Conservation (phyloP, 1,284 basidiomycete genomes). For the Mycosarcoma mackinlayi region DNA sequence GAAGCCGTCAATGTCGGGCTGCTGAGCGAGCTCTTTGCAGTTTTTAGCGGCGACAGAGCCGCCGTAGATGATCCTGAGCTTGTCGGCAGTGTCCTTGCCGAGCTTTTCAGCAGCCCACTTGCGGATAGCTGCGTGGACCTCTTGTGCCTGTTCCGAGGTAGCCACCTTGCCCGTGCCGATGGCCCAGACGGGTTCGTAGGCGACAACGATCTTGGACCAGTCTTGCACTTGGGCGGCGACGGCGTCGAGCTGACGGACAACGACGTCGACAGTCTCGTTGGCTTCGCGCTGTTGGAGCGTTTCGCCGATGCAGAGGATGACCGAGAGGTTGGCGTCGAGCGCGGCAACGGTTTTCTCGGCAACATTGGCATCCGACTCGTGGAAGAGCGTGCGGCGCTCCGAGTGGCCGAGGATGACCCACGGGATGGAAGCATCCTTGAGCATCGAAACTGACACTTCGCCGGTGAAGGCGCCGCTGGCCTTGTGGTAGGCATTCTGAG, state of each 20-base stretch:
- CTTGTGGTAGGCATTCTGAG: conserved; percentile 92
- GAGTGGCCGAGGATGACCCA: conserved; percentile 98
- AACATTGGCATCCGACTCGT: conserved; percentile 84
- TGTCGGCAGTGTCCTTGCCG: conserved; percentile 78
- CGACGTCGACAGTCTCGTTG: conserved; percentile 81
- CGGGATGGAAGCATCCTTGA: conserved; percentile 84
- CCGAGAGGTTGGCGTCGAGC: conserved; percentile 78
- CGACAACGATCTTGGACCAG: conserved; percentile 92
- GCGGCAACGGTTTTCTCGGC: conserved; percentile 85
- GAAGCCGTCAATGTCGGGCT: conserved; percentile 96
- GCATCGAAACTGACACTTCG: conserved; percentile 72
- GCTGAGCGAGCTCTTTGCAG: conserved; percentile 76
- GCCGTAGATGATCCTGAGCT: conserved; percentile 91
- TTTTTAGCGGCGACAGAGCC: conserved; percentile 91
- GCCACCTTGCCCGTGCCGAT: conserved; percentile 98
- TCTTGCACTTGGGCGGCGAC: conserved; percentile 77
- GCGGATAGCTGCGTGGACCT: conserved; percentile 87
- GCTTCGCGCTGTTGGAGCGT: conserved; percentile 88
- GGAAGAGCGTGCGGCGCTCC: conserved; percentile 91
- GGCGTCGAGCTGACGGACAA: conserved; percentile 83
- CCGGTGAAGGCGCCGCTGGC: conserved; percentile 89
- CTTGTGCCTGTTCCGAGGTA: conserved; percentile 87
- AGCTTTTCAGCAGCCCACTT: conserved; percentile 78
- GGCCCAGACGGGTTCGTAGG: conserved; percentile 88
- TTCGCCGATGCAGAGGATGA: conserved; percentile 97